A percentile compares a stretch with the other conserved stretches of the same genome.
Evolutionary conservation across 106 monocot species (phyloP).

Genomic region (Allium cepa): DNA sequence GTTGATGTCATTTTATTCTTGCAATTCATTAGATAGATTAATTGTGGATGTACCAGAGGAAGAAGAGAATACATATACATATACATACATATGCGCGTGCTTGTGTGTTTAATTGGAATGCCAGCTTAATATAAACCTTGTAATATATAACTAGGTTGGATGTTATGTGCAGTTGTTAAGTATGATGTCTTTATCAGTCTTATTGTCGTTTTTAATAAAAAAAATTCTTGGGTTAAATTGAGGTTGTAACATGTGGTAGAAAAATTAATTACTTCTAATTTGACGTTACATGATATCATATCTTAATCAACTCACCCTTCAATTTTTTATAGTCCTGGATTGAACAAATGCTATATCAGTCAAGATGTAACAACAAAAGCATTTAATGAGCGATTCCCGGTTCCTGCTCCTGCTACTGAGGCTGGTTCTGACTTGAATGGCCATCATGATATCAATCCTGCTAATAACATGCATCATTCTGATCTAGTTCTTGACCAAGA

Average conservation of each 20-base stretch:
- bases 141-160: not conserved
- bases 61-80: too few relatives aligned
- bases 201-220: not conserved
- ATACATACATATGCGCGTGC: too few relatives aligned
- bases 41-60: too few relatives aligned
- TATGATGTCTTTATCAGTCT: not conserved
- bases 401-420: slow-evolving; percentile 11
- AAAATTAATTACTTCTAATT: not conserved
- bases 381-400: slow-evolving; percentile 40
- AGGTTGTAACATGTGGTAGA: too few relatives aligned
- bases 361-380: slow-evolving; percentile 73
- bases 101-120: too few relatives aligned
- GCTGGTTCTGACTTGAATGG: slow-evolving; percentile 15
- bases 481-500: slow-evolving; percentile 17
- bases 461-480: slow-evolving; percentile 1
- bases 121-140: too few relatives aligned
- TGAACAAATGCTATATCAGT: slow-evolving; percentile 59
- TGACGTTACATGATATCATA: slow-evolving; percentile 6
- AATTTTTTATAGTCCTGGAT: slow-evolving; percentile 46
- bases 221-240: not conserved
- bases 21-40: too few relatives aligned
- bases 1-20: too few relatives aligned
- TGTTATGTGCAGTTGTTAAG: not conserved
- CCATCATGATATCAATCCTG: slow-evolving; percentile 14
- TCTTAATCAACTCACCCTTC: not conserved